Evolutionary conservation across 116 monocot species (phyloP), one percentile per base, ranked within the genome.

Genomic region (Dioscorea cayenensis): DNA sequence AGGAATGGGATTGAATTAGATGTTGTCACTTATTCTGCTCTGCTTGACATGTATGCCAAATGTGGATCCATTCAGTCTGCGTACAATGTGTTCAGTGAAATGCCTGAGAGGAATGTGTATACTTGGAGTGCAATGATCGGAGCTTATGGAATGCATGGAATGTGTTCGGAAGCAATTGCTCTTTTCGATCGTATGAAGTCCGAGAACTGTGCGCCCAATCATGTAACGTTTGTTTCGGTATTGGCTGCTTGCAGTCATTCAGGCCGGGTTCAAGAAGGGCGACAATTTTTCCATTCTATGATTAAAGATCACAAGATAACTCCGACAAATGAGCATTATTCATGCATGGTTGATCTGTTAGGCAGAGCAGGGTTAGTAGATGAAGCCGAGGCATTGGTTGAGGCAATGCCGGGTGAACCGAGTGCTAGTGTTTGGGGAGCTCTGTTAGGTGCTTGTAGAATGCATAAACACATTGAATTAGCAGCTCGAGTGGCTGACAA

Each of bases 121-220:
- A 27, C 81, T 14, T 87, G 80, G 83, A 87, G 78, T 60, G 83
- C 87, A 5, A 83, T 83, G 10, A 69, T 21, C 51, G 83, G 72
- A 25, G 81, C 66, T 13, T 80, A 72, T 27, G 75, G 80, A 4
- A 52, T 72, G 60, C 75, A 87, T 43, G 87, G 78, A 2, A 60
- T 75, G 66, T 75, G 72, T 21, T 71, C 70, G 0, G 67, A 66
- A 58, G 86, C 77, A 3, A 66, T 77, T 9, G 64, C 22, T 20
- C 70, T 81, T 69, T 81, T 81, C 36, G 29, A 73, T 6, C 27
- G 36, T 11, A 77, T 81, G 81, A 81, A 43, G 69, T 32, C 25
- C 0, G 64, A 69, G 62, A 64, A 77, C 36, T 7, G 73, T 14
- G 22, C 20, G 51, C 81, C 81, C 27, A 81, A 77, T 69, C 52